Percentiles rank a stretch among this genome's conserved stretches.
phyloP scores from a whole-genome alignment of 2,329 filamentous ascomycete species.

The Sporothrix phasma region DNA sequence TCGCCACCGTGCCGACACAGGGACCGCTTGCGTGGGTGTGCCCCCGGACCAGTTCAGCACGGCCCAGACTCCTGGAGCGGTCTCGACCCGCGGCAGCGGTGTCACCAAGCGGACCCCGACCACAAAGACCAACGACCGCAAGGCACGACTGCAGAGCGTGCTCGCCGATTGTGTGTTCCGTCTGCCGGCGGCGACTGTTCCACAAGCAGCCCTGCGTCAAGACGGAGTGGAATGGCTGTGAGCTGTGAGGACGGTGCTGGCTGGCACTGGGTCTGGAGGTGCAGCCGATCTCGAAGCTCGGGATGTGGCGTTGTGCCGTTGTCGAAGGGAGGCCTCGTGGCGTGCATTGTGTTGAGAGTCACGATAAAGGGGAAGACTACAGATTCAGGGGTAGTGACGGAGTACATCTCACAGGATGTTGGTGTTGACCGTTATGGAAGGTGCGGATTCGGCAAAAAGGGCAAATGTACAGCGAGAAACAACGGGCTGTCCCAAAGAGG shows the following conservation, averaged over 20 bases:
- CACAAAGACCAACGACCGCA: not conserved
- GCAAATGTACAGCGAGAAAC: not conserved
- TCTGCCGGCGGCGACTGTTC: not conserved
- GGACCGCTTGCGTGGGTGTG: not conserved
- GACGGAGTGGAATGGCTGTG: not conserved
- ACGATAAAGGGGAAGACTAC: too few species aligned
- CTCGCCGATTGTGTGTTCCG: not conserved
- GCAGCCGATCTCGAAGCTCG: not conserved
- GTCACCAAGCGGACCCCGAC: not conserved
- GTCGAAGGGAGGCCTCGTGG: not conserved
- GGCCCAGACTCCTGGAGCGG: not conserved
- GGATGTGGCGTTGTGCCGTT: not conserved
- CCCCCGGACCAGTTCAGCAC: not conserved
- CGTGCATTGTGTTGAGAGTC: not conserved
- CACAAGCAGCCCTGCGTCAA: not conserved
- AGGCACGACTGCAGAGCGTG: not conserved
- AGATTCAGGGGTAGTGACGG: too few species aligned
- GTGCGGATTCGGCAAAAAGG: not conserved
- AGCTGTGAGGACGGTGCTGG: not conserved
- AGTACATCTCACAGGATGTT: too few species aligned
- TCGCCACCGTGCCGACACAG: conserved; percentile 3
- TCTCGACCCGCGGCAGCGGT: not conserved
- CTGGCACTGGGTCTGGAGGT: not conserved
- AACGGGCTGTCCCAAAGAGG: not conserved
- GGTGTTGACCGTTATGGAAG: too few species aligned